Evolutionary conservation across 345 rosid genomes (phyloP).

Genomic region (Boechera stricta): DNA sequence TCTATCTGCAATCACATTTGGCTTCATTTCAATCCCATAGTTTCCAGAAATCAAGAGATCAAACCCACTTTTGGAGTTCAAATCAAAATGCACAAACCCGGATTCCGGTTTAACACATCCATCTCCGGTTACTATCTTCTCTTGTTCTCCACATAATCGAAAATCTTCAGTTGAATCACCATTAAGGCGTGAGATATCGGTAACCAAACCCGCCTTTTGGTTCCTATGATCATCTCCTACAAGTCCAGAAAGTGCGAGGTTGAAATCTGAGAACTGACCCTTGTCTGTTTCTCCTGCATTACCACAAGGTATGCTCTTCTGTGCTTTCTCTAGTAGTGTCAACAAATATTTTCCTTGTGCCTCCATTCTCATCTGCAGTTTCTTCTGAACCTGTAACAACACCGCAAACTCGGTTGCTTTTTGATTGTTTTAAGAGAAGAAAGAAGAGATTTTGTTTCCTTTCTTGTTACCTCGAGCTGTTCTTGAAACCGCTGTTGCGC

Average conservation of each 20-base stretch:
- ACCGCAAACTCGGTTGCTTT: neutral
- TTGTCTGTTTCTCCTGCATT: slow-evolving; percentile 44
- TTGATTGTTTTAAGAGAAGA: neutral
- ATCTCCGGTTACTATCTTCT: slow-evolving; percentile 40
- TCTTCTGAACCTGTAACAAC: slow-evolving; percentile 65
- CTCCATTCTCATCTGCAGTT: slow-evolving; percentile 83
- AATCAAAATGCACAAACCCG: slow-evolving; percentile 53
- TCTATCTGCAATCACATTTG: slow-evolving; percentile 45
- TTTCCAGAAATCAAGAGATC: slow-evolving; percentile 51
- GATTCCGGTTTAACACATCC: slow-evolving; percentile 48
- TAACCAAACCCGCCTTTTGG: slow-evolving; percentile 31
- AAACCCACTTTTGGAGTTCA: slow-evolving; percentile 57
- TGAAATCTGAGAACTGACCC: slow-evolving; percentile 53
- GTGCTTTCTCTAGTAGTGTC: slow-evolving; percentile 76
- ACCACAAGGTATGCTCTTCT: slow-evolving; percentile 53
- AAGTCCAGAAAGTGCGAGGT: slow-evolving; percentile 53
- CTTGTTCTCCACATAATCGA: slow-evolving; percentile 35
- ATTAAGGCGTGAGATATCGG: slow-evolving; percentile 9
- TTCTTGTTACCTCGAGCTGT: slow-evolving; percentile 68
- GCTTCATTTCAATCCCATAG: slow-evolving; percentile 53
- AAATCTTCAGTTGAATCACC: slow-evolving; percentile 36
- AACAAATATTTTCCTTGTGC: slow-evolving; percentile 86
- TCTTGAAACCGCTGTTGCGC: slow-evolving; percentile 64
- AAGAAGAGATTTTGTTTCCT: neutral
- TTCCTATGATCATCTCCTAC: slow-evolving; percentile 44